Base-by-base conservation (phyloP, 352 stramenopile genomes). In the Globisporangium abappressorium region DNA sequence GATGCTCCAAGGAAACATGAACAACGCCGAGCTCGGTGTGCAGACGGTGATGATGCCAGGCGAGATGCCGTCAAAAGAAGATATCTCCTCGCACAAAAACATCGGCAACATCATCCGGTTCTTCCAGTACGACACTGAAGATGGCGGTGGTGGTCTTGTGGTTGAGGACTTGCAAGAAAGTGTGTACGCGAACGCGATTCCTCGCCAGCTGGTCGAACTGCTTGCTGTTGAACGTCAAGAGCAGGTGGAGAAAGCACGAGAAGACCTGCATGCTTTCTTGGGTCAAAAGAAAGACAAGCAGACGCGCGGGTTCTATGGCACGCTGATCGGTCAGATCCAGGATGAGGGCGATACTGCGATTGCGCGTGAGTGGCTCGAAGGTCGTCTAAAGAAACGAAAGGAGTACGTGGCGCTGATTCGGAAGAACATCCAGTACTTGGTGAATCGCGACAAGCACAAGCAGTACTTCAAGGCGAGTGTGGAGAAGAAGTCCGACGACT, bases 71-170 rank as follows among this genome's bases (percentile, higher is more conserved):
- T 83, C 78, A 7, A 87, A 88, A 14, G 88, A 93, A n/a, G 86
- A 94, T 14, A 34, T 76, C 67, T 78, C 85, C 5, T 80, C 82
- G 11, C 88, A 96, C 74, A 92, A 93, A 69, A 92, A 93, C 66
- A 96, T 96, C 57, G 88, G 88, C 26, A 94, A 96, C 72, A 93
- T 96, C 53, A 93, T 94, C 46, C 85, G 86, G 14, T 96, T 92
- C 61, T 96, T 96, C 66, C 87, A 94, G 69, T 96, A 94, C 38
- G 88, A 96, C 57, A 91, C 88, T 24, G 85, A 94, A 69, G 84
- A 93, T 67, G 88, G 86, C 0, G 80, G 82, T 2, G 87, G 81
- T 54, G 88, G 86, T 33, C 77, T 96, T 18, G 88, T 96, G 1
- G 88, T 96, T 3, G 88, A 96, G 64, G 88, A 94, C 53, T 64